Conservation (phyloP, 768 basidiomycete genomes). For the Termitomyces eurrhizus region DNA sequence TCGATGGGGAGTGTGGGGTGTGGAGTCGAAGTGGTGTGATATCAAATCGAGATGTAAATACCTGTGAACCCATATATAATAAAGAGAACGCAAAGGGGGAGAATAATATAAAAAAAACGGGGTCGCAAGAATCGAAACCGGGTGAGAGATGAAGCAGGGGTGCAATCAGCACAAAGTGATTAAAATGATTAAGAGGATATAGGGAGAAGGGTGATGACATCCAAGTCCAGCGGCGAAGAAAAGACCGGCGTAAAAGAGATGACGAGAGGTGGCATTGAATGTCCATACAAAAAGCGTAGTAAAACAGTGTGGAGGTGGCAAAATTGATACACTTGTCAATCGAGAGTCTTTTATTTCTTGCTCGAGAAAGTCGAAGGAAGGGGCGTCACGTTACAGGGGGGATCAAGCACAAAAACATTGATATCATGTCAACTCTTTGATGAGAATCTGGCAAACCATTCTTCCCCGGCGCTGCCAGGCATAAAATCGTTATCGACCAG, state of each 20-base stretch:
- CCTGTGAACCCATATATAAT: not conserved
- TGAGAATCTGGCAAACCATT: not conserved
- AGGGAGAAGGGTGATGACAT: not conserved
- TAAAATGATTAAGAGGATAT: not conserved
- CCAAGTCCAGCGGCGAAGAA: not conserved
- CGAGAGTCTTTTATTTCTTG: not conserved
- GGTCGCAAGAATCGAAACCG: not conserved
- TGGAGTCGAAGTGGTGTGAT: not conserved
- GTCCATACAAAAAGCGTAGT: not conserved
- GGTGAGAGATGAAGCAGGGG: not conserved
- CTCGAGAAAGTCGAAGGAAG: not conserved
- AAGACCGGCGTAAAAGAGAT: not conserved
- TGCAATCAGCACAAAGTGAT: not conserved
- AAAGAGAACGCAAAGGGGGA: not conserved
- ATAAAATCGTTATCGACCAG: not conserved
- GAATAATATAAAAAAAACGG: not conserved
- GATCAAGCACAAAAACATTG: not conserved
- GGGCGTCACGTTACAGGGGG: not conserved
- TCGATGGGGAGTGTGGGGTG: not conserved
- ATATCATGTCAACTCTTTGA: not conserved
- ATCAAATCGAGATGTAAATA: not conserved
- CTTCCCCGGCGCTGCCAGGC: not conserved
- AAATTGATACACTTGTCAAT: slow-evolving; percentile 9
- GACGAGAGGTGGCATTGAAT: not conserved
- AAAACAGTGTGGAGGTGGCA: slow-evolving; percentile 1